Percentiles rank a stretch among this genome's conserved stretches.
Conservation (phyloP, 768 basidiomycete species). For the Rhodotorula kratochvilovae region DNA sequence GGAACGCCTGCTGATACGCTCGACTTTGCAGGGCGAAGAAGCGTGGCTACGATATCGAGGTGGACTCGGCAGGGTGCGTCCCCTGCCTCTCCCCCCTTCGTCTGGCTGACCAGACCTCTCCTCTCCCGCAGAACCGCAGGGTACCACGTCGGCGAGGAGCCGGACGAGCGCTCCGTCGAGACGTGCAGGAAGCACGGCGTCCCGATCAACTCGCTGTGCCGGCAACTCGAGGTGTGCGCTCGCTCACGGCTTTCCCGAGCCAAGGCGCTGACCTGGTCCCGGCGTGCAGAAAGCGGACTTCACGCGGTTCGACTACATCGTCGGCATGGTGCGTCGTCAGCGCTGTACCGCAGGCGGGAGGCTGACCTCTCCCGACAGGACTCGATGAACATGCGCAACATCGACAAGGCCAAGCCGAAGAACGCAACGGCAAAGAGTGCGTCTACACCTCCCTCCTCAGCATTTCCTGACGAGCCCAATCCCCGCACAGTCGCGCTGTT, state of each 20-base stretch:
- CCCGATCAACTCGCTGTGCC: conserved; percentile 14
- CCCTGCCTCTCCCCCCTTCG: not conserved
- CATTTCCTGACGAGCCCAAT: not conserved
- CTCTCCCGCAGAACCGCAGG: conserved; percentile 56
- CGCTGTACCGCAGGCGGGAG: too few species aligned
- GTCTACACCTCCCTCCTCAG: not conserved
- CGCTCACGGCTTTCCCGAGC: too few species aligned
- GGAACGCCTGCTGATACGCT: too few species aligned
- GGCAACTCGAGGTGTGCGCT: conserved; percentile 59
- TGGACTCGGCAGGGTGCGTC: conserved; percentile 28
- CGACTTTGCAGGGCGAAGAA: conserved; percentile 1
- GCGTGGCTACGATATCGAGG: conserved; percentile 11
- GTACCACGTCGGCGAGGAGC: conserved; percentile 77
- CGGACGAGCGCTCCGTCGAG: conserved; percentile 58
- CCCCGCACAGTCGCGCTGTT: conserved; percentile 58
- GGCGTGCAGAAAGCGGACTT: conserved; percentile 58
- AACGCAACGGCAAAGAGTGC: conserved; percentile 55
- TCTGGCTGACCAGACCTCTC: not conserved
- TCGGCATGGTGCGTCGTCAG: conserved; percentile 68
- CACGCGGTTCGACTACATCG: conserved; percentile 69
- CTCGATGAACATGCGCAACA: conserved; percentile 58
- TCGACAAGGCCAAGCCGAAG: conserved; percentile 55
- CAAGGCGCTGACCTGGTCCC: not conserved
- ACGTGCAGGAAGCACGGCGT: conserved; percentile 53
- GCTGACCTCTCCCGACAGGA: too few species aligned